Evolutionary conservation across 176 grass and related monocot genomes (phyloP).

Genomic region (Rhynchospora pubera): DNA sequence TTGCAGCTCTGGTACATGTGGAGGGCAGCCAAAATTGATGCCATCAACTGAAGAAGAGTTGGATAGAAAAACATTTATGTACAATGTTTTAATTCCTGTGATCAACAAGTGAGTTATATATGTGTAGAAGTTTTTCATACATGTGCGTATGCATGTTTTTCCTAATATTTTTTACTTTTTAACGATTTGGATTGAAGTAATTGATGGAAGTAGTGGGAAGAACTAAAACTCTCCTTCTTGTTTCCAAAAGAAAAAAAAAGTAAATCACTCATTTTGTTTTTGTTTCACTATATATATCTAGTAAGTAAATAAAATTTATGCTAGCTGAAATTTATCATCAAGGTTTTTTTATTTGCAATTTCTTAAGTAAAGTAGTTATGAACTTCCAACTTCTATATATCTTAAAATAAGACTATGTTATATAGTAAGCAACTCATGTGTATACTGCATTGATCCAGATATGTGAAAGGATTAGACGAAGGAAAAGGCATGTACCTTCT

Average conservation of each 20-base stretch:
- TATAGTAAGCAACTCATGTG: background rate
- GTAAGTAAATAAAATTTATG: background rate
- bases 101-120: slow-evolving; percentile 44
- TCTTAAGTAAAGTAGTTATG: background rate
- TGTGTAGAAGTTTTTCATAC: background rate
- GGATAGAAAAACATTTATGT: slow-evolving; percentile 72
- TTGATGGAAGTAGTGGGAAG: background rate
- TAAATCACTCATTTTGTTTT: background rate
- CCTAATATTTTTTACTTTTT: background rate
- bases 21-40: slow-evolving; percentile 76
- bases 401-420: background rate
- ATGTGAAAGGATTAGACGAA: slow-evolving; percentile 48
- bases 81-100: slow-evolving; percentile 59
- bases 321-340: background rate
- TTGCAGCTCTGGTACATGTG: slow-evolving; percentile 70
- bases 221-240: too few species aligned
- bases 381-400: background rate
- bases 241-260: too few species aligned
- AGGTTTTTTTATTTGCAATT: background rate
- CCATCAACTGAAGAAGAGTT: slow-evolving; percentile 66
- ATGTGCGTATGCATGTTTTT: background rate
- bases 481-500: slow-evolving; percentile 64
- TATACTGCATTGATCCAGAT: slow-evolving; percentile 23
- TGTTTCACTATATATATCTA: background rate
- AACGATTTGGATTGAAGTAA: background rate